Percentiles rank a stretch among this genome's conserved stretches.
phyloP scores from a whole-genome alignment of 2,329 filamentous ascomycete genomes.

The Aspergillus sp. region DNA sequence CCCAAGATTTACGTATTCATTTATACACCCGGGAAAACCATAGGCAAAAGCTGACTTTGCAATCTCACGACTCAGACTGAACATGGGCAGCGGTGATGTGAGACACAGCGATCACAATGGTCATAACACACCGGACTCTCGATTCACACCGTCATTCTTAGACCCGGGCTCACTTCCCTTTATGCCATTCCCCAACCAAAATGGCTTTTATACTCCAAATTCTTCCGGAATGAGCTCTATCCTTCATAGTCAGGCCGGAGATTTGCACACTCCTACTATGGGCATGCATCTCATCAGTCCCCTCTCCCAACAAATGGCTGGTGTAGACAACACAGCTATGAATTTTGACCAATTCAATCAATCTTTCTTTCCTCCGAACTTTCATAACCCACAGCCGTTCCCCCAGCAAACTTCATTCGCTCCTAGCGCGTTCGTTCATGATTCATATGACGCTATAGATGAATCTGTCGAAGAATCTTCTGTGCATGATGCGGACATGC shows the following conservation, averaged over 20 bases:
- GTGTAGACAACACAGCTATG: constrained; percentile 55
- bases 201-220: constrained; percentile 84
- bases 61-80: constrained; percentile 29
- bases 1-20: neutral
- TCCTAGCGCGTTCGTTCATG: constrained; percentile 74
- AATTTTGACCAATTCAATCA: constrained; percentile 64
- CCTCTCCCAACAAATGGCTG: constrained; percentile 63
- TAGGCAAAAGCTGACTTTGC: too few relatives aligned
- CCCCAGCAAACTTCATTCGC: constrained; percentile 60
- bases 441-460: constrained; percentile 76
- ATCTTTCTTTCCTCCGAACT: constrained; percentile 52
- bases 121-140: constrained; percentile 75
- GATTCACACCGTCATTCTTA: constrained; percentile 82
- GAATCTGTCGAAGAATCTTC: constrained; percentile 62
- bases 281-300: constrained; percentile 73
- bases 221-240: constrained; percentile 71
- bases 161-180: constrained; percentile 83
- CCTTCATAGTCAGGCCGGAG: constrained; percentile 78
- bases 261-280: constrained; percentile 78
- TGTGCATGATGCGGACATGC: constrained; percentile 51
- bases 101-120: constrained; percentile 83
- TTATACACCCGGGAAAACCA: too few relatives aligned
- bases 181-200: constrained; percentile 70
- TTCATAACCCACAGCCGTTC: constrained; percentile 69
- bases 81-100: constrained; percentile 45